phyloP scores from a whole-genome alignment of 2,329 filamentous ascomycete genomes.

The Cercospora janseana region DNA sequence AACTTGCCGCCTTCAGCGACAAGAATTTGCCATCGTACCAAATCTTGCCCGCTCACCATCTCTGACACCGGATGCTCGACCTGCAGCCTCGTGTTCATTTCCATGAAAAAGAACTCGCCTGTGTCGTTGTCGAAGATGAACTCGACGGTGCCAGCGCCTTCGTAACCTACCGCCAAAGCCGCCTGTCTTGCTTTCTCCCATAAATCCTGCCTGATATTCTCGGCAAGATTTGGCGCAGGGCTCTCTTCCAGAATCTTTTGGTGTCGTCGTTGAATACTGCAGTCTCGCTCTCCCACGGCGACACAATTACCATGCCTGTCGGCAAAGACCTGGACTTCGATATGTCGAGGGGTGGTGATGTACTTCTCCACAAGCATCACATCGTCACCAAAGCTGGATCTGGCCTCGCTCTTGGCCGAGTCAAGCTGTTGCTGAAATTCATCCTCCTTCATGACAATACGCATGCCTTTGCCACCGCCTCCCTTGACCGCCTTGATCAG shows the following conservation, averaged over 20 bases:
- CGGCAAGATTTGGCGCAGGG: conserved; percentile 60
- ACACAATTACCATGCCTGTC: conserved; percentile 65
- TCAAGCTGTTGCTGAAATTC: conserved; percentile 61
- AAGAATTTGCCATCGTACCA: conserved; percentile 94
- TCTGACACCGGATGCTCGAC: conserved; percentile 96
- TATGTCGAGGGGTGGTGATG: conserved; percentile 64
- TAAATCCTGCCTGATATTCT: conserved; percentile 60
- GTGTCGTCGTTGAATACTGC: conserved; percentile 64
- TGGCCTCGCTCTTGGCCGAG: conserved; percentile 64
- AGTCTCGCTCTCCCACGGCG: conserved; percentile 63
- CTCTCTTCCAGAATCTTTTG: conserved; percentile 68
- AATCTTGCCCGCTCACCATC: conserved; percentile 70
- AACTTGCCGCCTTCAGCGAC: conserved; percentile 72
- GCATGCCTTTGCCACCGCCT: conserved; percentile 67
- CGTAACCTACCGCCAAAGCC: conserved; percentile 62
- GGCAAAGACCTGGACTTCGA: conserved; percentile 66
- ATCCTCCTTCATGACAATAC: conserved; percentile 57
- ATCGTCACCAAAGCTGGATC: conserved; percentile 64
- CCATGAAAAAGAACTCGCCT: conserved; percentile 68
- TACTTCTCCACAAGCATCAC: conserved; percentile 68
- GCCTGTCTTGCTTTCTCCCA: conserved; percentile 65
- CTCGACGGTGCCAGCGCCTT: conserved; percentile 65
- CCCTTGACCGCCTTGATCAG: conserved; percentile 66
- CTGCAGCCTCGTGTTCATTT: conserved; percentile 79
- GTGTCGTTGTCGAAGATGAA: conserved; percentile 69